These are phyloP conservation scores for Sesbania bispinosa DNA, from an alignment of 306 rosid genomes.

Conservation along the genomic window DNA sequence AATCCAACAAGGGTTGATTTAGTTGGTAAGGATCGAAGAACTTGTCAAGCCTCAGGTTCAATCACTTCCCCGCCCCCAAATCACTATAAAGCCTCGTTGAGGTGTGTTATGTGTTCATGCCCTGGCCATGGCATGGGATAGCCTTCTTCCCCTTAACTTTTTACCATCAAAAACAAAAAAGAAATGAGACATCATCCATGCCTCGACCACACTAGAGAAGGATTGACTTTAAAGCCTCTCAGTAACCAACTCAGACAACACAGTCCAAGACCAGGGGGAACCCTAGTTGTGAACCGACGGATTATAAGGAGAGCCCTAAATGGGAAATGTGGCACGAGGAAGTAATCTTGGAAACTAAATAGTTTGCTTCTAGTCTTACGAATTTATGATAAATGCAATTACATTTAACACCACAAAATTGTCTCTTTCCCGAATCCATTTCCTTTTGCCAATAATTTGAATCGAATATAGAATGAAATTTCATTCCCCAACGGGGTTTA, in stretches of 20 bases:
- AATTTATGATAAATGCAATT: not conserved
- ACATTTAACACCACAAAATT: not conserved
- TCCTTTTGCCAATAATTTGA: not conserved
- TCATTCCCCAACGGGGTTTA: constrained; percentile 1
- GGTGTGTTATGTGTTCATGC: not conserved
- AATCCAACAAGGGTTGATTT: not conserved
- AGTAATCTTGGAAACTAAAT: not conserved
- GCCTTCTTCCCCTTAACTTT: not conserved
- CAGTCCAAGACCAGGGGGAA: not conserved
- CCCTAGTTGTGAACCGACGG: not conserved
- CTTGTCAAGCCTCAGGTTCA: not conserved
- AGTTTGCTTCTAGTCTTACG: not conserved
- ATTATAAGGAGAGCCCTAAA: not conserved
- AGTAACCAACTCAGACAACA: constrained; percentile 7
- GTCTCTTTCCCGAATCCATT: not conserved
- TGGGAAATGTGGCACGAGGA: not conserved
- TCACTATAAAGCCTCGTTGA: not conserved
- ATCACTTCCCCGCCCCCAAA: not conserved
- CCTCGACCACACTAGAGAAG: not conserved
- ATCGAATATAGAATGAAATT: not conserved
- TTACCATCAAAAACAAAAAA: not conserved
- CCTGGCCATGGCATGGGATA: not conserved
- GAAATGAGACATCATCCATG: not conserved
- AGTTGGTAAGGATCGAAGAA: not conserved
- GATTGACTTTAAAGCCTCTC: not conserved